Percentiles rank a stretch among this genome's conserved stretches.
These are phyloP conservation scores for Lathyrus oleraceus DNA, from an alignment of 306 rosid genomes.

Conservation along the genomic window DNA sequence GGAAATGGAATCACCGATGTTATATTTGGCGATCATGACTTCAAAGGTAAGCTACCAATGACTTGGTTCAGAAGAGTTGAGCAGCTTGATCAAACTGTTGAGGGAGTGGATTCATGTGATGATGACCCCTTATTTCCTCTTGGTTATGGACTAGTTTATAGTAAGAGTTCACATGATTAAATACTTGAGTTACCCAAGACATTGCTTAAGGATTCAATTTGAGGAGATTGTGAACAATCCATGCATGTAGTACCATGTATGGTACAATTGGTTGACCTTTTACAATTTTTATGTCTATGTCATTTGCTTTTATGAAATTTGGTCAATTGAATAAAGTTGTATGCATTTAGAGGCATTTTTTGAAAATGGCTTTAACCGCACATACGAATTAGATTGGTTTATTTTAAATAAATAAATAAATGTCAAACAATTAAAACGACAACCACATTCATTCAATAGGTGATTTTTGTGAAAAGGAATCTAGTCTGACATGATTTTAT, in stretches of 20 bases:
- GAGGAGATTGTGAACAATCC: neutral
- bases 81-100: constrained; percentile 49
- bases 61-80: constrained; percentile 70
- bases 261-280: neutral
- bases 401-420: no score
- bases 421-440: no score
- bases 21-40: constrained; percentile 71
- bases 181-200: neutral
- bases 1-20: constrained; percentile 74
- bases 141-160: constrained; percentile 54
- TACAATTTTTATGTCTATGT: neutral
- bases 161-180: constrained; percentile 17
- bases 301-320: neutral
- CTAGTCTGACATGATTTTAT: no score
- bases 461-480: no score
- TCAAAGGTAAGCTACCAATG: constrained; percentile 64
- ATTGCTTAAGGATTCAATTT: constrained; percentile 10
- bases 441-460: no score
- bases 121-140: constrained; percentile 68
- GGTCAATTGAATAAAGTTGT: neutral
- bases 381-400: no score
- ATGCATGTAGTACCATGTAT: neutral
- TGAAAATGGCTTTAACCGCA: no score
- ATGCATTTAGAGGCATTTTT: neutral
- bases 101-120: constrained; percentile 40